phyloP scores from a whole-genome alignment of 306 rosid species.

The Neltuma alba region DNA sequence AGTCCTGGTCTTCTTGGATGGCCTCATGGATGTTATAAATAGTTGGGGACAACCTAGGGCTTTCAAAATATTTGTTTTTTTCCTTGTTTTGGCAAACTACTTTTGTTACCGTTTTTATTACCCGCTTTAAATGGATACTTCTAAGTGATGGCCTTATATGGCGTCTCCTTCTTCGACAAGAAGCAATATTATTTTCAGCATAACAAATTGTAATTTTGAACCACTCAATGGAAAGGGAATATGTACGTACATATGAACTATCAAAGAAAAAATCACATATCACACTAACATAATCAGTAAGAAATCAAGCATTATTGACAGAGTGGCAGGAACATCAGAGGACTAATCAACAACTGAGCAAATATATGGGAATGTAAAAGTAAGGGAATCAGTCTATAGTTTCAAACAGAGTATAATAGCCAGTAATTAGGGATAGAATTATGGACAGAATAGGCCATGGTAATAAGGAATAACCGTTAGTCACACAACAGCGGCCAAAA shows the following conservation, averaged over 20 bases:
- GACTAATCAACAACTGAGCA: neutral
- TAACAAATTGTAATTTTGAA: neutral
- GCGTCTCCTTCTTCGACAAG: constrained; percentile 20
- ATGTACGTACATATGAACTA: neutral
- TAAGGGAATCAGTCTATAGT: neutral
- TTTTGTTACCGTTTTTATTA: constrained; percentile 46
- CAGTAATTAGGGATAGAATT: neutral
- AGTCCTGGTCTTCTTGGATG: constrained; percentile 42
- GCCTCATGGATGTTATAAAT: constrained; percentile 61
- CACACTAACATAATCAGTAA: neutral
- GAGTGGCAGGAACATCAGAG: neutral
- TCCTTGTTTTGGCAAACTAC: constrained; percentile 59
- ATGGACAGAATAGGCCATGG: neutral
- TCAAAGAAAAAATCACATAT: neutral
- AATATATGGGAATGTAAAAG: neutral
- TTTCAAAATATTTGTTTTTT: constrained; percentile 54
- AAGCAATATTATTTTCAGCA: constrained; percentile 18
- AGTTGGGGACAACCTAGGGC: constrained; percentile 63
- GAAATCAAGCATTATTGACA: constrained; percentile 8
- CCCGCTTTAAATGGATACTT: constrained; percentile 48
- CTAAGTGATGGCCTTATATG: constrained; percentile 36
- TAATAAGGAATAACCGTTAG: no score
- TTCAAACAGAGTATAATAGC: neutral
- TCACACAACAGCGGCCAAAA: neutral
- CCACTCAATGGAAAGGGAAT: neutral